These are phyloP conservation scores for Trichoderma atrobrunneum DNA, from an alignment of 2,329 filamentous ascomycete genomes.

Conservation along the genomic window DNA sequence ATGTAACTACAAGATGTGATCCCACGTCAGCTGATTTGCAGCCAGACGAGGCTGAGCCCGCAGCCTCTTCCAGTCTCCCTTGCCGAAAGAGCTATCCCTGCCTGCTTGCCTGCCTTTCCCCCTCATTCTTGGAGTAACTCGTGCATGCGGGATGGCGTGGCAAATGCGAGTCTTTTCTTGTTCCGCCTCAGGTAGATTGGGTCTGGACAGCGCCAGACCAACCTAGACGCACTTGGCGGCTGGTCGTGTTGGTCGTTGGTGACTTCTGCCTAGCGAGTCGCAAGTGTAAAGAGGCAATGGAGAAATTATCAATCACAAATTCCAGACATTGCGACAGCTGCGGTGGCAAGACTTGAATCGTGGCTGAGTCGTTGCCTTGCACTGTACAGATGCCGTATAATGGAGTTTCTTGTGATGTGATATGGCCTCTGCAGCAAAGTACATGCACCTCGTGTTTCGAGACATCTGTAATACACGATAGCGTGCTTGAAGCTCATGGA, in stretches of 20 bases:
- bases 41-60: slow-evolving; percentile 16
- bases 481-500: background rate
- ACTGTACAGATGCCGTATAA: background rate
- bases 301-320: slow-evolving; percentile 1
- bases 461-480: background rate
- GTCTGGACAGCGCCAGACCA: slow-evolving; percentile 2
- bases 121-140: background rate
- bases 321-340: background rate
- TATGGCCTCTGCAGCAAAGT: background rate
- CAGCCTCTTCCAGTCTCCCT: slow-evolving; percentile 10
- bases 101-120: background rate
- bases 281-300: background rate
- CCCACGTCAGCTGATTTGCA: slow-evolving; percentile 18
- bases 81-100: background rate
- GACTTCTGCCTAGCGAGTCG: background rate
- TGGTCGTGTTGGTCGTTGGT: background rate
- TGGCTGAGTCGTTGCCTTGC: background rate
- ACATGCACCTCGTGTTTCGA: background rate
- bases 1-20: background rate
- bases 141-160: background rate
- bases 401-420: background rate
- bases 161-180: slow-evolving; percentile 4
- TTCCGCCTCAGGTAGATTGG: background rate
- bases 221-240: background rate
- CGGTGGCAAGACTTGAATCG: slow-evolving; percentile 10